Evolutionary conservation across 805 yeast species (phyloP).

Genomic region (Pichia occidentalis): DNA sequence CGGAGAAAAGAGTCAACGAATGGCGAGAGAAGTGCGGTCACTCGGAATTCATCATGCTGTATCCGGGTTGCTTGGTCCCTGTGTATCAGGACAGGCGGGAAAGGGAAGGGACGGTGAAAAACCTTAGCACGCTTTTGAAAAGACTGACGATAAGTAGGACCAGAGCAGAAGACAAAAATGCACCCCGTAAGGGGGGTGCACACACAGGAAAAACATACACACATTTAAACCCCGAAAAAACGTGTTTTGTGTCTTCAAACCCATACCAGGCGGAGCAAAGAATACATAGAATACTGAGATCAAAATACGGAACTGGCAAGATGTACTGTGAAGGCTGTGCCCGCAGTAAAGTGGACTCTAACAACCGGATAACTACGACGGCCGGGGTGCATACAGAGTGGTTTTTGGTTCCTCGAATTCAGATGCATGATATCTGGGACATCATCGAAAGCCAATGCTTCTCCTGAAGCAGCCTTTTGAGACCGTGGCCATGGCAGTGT

Average conservation of each 20-base stretch:
- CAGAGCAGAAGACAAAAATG: background rate
- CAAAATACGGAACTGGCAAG: slow-evolving; percentile 41
- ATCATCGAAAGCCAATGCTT: slow-evolving; percentile 12
- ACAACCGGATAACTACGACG: background rate
- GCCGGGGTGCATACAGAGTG: slow-evolving; percentile 42
- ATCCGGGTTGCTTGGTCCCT: slow-evolving; percentile 25
- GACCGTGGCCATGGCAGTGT: too few relatives aligned
- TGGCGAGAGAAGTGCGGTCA: slow-evolving; percentile 51
- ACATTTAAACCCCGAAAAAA: slow-evolving; percentile 8
- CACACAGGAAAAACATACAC: slow-evolving; percentile 6
- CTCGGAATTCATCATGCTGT: slow-evolving; percentile 31
- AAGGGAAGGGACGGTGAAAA: background rate
- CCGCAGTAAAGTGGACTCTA: slow-evolving; percentile 2
- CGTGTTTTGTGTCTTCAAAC: slow-evolving; percentile 33
- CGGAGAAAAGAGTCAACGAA: slow-evolving; percentile 37
- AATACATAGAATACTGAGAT: slow-evolving; percentile 36
- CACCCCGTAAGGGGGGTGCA: background rate
- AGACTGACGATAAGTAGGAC: background rate
- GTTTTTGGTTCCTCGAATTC: slow-evolving; percentile 46
- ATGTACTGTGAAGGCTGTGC: slow-evolving; percentile 43
- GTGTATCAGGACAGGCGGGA: background rate
- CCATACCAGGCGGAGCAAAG: slow-evolving; percentile 35
- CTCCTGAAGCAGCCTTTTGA: too few relatives aligned
- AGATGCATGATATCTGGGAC: slow-evolving; percentile 27
- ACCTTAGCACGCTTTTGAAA: background rate